Conservation (phyloP, 2,329 filamentous ascomycete species). For the Clathrospora elynae region DNA sequence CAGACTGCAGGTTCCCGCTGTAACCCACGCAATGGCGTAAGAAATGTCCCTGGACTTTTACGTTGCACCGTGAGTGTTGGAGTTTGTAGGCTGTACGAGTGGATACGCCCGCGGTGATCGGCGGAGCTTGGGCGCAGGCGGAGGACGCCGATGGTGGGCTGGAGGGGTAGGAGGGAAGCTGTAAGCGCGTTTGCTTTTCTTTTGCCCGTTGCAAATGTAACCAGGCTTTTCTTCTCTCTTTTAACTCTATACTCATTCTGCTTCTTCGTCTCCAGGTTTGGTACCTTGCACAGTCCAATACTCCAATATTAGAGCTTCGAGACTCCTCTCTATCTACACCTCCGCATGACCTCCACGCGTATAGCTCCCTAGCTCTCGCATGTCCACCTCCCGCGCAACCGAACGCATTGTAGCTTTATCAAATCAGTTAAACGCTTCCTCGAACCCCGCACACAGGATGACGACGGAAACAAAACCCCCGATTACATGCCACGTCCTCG, state of each 20-base stretch:
- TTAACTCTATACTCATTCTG: not conserved
- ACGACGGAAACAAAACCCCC: conserved; percentile 50
- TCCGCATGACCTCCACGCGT: conserved; percentile 23
- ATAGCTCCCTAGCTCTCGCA: no score
- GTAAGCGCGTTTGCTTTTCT: no score
- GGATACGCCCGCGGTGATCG: conserved; percentile 2
- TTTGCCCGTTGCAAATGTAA: no score
- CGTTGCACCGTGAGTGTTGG: no score
- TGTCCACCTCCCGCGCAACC: conserved; percentile 23
- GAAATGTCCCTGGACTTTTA: no score
- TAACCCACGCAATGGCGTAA: not conserved
- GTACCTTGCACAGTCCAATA: no score
- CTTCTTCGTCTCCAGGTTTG: no score
- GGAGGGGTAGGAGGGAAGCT: conserved; percentile 11
- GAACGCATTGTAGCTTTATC: conserved; percentile 31
- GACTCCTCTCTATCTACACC: not conserved
- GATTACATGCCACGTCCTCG: conserved; percentile 87
- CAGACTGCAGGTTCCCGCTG: conserved; percentile 1
- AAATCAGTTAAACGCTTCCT: conserved; percentile 19
- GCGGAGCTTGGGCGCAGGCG: conserved; percentile 6
- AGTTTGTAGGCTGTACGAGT: no score
- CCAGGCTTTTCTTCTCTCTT: no score
- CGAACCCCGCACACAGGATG: conserved; percentile 11
- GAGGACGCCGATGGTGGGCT: conserved; percentile 8
- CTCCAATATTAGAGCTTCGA: no score